A percentile compares a stretch with the other conserved stretches of the same genome.
Evolutionary conservation across 139 green algal genomes (phyloP).

Genomic region (Haematococcus lacustris): DNA sequence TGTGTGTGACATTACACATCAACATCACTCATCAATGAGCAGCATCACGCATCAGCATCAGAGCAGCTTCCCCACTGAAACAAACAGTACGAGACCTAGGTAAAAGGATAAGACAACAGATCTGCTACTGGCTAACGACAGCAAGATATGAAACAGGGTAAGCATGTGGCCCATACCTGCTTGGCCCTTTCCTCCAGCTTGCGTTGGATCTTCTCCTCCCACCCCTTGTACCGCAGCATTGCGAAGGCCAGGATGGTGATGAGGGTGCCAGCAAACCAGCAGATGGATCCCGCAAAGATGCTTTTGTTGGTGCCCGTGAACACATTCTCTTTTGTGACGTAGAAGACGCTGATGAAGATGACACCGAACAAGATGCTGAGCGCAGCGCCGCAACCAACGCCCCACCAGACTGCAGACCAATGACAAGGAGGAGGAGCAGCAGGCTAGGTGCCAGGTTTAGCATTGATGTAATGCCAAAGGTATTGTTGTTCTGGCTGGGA

Average conservation of each 20-base stretch:
- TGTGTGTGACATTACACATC: too few relatives aligned
- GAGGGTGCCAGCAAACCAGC: constrained; percentile 26
- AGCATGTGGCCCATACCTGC: too few relatives aligned
- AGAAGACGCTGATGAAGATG: constrained; percentile 41
- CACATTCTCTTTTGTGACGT: constrained; percentile 26
- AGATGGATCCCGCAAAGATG: constrained; percentile 36
- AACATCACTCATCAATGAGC: too few relatives aligned
- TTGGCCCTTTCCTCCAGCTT: constrained; percentile 32
- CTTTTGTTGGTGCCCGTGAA: constrained; percentile 28
- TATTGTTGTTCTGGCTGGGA: background rate
- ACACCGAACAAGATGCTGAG: constrained; percentile 32
- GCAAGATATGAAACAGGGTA: too few relatives aligned
- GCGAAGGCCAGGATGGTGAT: constrained; percentile 48
- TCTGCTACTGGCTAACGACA: too few relatives aligned
- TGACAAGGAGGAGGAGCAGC: too few relatives aligned
- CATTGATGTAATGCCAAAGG: too few relatives aligned
- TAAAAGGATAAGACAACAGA: too few relatives aligned
- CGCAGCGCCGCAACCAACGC: constrained; percentile 24
- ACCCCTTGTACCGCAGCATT: constrained; percentile 45
- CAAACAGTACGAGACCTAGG: too few relatives aligned
- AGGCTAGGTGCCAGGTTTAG: too few relatives aligned
- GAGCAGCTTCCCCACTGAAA: too few relatives aligned
- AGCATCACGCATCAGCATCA: too few relatives aligned
- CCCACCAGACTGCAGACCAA: constrained; percentile 47
- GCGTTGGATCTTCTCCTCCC: constrained; percentile 41